Evolutionary conservation across 2,329 filamentous ascomycete species (phyloP).

Genomic region (Biscogniauxia sp.): DNA sequence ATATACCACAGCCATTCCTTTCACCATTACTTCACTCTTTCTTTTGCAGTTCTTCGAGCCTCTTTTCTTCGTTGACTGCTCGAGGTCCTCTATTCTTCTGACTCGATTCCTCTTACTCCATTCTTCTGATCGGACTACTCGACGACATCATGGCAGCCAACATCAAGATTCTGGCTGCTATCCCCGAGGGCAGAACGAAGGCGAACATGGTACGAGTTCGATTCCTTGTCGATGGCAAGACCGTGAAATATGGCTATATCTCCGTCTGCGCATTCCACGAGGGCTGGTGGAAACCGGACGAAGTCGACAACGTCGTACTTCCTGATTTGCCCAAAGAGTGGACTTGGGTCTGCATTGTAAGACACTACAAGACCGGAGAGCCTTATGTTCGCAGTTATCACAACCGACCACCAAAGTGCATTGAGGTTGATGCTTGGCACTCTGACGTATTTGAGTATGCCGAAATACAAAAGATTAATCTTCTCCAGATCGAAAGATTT

Average conservation of each 20-base stretch:
- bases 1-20: background rate
- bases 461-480: too few relatives aligned
- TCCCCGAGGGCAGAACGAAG: background rate
- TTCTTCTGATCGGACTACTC: background rate
- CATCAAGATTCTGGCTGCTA: background rate
- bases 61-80: background rate
- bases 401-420: background rate
- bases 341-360: background rate
- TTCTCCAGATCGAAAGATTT: too few relatives aligned
- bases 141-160: background rate
- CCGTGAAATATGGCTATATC: background rate
- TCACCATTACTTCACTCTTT: background rate
- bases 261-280: background rate
- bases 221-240: background rate
- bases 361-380: background rate
- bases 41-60: background rate
- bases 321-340: background rate
- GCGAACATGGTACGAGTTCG: background rate
- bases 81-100: background rate
- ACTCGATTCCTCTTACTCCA: too few relatives aligned
- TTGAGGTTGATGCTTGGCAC: background rate
- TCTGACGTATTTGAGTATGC: too few relatives aligned
- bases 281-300: background rate
- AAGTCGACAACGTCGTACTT: background rate
- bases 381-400: background rate